Evolutionary conservation across 2,329 filamentous ascomycete species (phyloP), one percentile per base, ranked within the genome.

Genomic region (Sclerotinia minor): DNA sequence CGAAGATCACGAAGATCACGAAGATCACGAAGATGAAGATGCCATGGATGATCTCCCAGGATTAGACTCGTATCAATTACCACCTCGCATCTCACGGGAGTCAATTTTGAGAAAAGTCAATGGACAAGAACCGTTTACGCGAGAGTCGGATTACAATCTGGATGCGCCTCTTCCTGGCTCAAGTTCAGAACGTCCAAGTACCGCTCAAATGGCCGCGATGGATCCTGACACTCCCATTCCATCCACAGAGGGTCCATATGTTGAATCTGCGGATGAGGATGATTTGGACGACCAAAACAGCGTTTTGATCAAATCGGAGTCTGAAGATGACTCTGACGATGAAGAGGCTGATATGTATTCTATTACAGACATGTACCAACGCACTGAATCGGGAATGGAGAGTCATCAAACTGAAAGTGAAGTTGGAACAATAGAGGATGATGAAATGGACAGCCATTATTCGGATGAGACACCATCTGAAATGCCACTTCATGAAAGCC

Each of bases 181-280:
- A 2, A 87, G 80, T 72, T 84, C 86, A 17, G 83, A 86, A 69
- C 84, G 81, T n/a, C 83, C 80, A 68, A 61, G 35, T 19, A 67
- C 55, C 26, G 58, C 55, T 35, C 45, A 67, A 21, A 35, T 67
- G 65, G 81, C 86, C 60, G 80, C 87, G 44, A 84, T 92, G 69
- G 93, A 98, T 76, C 94, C 94, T 8, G 94, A 98, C 77, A 86
- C 95, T 52, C 92, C 94, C 0, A 92, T 97, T 73, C 94, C 92
- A 26, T 96, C 92, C 47, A 89, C 92, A 19, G 94, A 97, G 79
- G 88, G 88, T 72, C 86, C 84, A 1, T 81, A 87, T 50, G 77
- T 87, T 53, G 83, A 85, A n/a, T 85, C 87, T 47, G 79, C 84
- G 50, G 81, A 82, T 32, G 41, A 49, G 13, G 26, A 49, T 19